Conservation (phyloP, 352 stramenopile genomes). For the Aphanomyces invadans region DNA sequence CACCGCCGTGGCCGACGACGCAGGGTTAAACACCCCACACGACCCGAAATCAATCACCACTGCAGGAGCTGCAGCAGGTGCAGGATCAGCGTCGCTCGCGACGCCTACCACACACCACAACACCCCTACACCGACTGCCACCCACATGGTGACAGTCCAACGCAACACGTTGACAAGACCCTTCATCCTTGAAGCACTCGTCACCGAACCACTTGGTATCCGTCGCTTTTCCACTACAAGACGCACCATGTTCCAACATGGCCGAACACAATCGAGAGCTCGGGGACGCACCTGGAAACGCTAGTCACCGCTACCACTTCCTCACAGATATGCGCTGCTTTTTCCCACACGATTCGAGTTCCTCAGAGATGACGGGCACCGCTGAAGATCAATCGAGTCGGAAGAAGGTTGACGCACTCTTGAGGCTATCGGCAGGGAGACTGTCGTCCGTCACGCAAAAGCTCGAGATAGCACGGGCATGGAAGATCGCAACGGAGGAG, state of each 20-base stretch:
- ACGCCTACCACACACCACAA: background rate
- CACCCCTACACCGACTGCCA: background rate
- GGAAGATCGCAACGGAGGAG: background rate
- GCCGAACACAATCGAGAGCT: too few species aligned
- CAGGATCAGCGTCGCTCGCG: background rate
- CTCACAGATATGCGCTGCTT: background rate
- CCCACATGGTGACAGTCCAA: background rate
- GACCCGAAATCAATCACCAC: background rate
- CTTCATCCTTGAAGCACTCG: background rate
- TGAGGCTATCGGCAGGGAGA: background rate
- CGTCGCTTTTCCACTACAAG: background rate
- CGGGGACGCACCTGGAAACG: background rate
- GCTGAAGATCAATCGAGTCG: background rate
- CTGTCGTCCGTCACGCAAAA: background rate
- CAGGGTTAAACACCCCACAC: conserved; percentile 3
- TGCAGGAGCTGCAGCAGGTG: background rate
- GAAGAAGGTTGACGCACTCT: background rate
- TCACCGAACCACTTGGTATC: background rate
- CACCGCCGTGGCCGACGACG: conserved; percentile 33
- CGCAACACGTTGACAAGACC: background rate
- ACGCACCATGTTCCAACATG: too few species aligned
- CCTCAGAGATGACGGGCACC: background rate
- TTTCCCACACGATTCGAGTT: background rate
- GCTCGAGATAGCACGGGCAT: background rate
- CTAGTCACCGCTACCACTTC: background rate